These are phyloP conservation scores for Mycosphaerella sp. DNA, from an alignment of 2,329 filamentous ascomycete genomes.

Conservation along the genomic window DNA sequence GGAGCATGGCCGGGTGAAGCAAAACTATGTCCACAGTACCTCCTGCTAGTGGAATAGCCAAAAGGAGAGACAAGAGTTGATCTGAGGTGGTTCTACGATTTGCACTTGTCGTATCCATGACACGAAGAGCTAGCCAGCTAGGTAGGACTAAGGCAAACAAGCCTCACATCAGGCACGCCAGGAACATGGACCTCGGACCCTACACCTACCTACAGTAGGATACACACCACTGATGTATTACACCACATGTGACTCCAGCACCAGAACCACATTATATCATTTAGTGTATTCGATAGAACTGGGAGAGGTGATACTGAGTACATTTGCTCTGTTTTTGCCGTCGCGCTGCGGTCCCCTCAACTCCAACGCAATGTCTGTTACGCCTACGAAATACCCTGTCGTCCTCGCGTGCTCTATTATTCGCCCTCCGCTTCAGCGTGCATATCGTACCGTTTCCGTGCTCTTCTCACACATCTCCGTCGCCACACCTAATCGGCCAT, in stretches of 20 bases:
- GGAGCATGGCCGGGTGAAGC: not conserved
- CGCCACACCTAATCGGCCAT: conserved; percentile 46
- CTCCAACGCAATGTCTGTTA: conserved; percentile 12
- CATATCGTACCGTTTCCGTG: not conserved
- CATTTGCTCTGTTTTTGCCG: conserved; percentile 10
- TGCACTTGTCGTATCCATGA: not conserved
- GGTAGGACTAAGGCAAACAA: too few relatives aligned
- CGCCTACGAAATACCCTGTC: conserved; percentile 2
- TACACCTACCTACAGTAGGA: too few relatives aligned
- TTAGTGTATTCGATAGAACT: not conserved
- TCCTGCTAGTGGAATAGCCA: not conserved
- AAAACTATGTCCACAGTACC: not conserved
- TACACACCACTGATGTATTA: too few relatives aligned
- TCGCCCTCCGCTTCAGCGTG: conserved; percentile 1
- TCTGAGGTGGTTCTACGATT: too few relatives aligned
- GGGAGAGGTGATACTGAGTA: conserved; percentile 10
- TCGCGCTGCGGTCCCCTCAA: conserved; percentile 7
- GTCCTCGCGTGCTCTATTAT: not conserved
- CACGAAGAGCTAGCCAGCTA: not conserved
- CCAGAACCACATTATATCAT: not conserved
- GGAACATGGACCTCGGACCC: too few relatives aligned
- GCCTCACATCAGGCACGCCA: too few relatives aligned
- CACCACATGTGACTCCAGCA: too few relatives aligned
- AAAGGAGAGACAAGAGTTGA: too few relatives aligned
- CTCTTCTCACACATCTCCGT: not conserved